Evolutionary conservation across 2,329 filamentous ascomycete species (phyloP), one percentile per base, ranked within the genome.

Genomic region (Sporothrix sp.): DNA sequence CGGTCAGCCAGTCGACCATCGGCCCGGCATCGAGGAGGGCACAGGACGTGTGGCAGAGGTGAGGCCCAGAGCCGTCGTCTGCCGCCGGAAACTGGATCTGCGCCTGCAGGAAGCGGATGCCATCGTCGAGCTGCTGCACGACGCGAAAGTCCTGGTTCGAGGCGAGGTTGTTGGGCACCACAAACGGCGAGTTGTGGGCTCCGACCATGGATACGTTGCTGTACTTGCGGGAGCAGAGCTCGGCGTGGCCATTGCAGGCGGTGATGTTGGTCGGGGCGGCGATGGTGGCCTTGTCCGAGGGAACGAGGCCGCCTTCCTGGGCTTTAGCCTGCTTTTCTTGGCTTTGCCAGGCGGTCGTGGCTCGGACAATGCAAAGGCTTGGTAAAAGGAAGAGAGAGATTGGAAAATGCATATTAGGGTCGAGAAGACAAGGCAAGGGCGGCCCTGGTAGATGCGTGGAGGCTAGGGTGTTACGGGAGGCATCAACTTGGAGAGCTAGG

Each of bases 11-110:
- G 38, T 78, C 70, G 49, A 83, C 79, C 46, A 93, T 84, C 7
- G 85, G 82, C 0, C 91, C 90, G 2, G 78, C 86, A 58, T 95
- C 83, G 28, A 95, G 76, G 3, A 95, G 70, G 57, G 88, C 78
- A 67, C 90, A 96, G 40, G 77, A 82, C 1, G 85, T 87, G 65
- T 96, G 90, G 66, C 90, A 96, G 60, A 93, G 87, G 66, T 87
- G 85, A 40, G 77, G 77, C 23, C 63, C 67, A 1, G 69, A 70
- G 33, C 64, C 68, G 57, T 76, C 73, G 20, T 27, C 27, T 57
- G 58, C 1, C 75, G 73, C 65, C 71, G 30, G 43, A n/a, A 25
- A 82, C 54, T 82, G 79, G 48, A 82, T 81, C 63, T 83, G 79
- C 3, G 67, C 79, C 61, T 83, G 79, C 28, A 83, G 63, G 57